Evolutionary conservation across 192 early-diverging fungal genomes (phyloP).

Genomic region (Physocladia obscura): DNA sequence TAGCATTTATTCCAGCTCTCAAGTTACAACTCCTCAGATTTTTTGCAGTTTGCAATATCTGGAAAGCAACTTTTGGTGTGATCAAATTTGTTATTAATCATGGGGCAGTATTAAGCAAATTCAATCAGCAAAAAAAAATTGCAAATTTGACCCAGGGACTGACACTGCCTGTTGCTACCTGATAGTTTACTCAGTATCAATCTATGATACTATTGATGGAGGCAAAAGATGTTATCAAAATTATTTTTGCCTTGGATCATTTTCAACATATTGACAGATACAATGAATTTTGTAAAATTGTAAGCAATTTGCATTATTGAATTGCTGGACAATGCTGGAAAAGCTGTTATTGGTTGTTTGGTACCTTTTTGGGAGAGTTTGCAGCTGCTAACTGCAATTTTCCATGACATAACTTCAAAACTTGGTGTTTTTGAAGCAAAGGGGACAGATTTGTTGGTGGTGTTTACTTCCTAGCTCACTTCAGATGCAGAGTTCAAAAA

Average conservation of each 20-base stretch:
- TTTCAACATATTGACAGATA: neutral
- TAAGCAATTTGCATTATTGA: too few relatives aligned
- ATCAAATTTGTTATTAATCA: conserved; percentile 2
- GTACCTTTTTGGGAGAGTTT: neutral
- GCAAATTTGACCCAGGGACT: neutral
- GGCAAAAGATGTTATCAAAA: neutral
- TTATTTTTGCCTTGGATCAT: neutral
- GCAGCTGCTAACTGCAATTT: neutral
- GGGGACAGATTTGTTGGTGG: neutral
- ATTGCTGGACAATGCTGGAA: neutral
- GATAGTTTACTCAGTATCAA: conserved; percentile 3
- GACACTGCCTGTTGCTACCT: neutral
- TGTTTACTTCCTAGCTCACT: neutral
- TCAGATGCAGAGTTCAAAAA: neutral
- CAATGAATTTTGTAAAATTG: neutral
- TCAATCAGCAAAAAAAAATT: neutral
- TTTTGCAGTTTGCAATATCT: too few relatives aligned
- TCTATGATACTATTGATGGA: neutral
- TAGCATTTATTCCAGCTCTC: too few relatives aligned
- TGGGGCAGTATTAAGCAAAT: neutral
- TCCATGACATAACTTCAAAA: neutral
- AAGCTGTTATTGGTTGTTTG: neutral
- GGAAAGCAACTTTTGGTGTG: neutral
- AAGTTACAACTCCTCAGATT: too few relatives aligned
- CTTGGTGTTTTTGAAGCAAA: neutral